A percentile compares a stretch with the other conserved stretches of the same genome.
Evolutionary conservation across 2,329 filamentous ascomycete species (phyloP).

Genomic region (Stenocarpella maydis): DNA sequence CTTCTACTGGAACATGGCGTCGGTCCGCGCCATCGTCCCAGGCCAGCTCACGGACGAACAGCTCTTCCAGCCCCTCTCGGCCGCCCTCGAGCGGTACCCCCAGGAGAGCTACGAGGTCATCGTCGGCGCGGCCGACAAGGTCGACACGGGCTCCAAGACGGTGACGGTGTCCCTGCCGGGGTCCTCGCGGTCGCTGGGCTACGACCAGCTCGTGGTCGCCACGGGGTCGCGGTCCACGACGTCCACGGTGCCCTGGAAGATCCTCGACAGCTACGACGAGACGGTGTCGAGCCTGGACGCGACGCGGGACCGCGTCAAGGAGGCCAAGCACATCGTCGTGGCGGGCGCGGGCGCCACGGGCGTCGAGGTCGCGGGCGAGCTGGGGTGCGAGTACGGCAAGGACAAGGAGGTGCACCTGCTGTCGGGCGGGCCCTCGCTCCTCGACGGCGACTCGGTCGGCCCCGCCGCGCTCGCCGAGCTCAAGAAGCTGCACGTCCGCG

Average conservation of each 20-base stretch:
- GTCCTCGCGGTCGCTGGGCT: constrained; percentile 47
- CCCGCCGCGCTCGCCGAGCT: constrained; percentile 57
- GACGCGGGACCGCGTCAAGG: constrained; percentile 51
- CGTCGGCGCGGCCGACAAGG: constrained; percentile 55
- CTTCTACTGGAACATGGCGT: constrained; percentile 67
- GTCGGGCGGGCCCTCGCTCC: constrained; percentile 49
- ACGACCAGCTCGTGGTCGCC: constrained; percentile 66
- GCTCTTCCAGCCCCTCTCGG: constrained; percentile 57
- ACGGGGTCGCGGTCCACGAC: constrained; percentile 58
- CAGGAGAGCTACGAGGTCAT: constrained; percentile 59
- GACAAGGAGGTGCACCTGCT: constrained; percentile 61
- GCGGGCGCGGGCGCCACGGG: constrained; percentile 65
- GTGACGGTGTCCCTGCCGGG: constrained; percentile 51
- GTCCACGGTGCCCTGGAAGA: constrained; percentile 61
- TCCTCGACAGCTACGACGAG: constrained; percentile 55
- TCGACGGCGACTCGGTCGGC: constrained; percentile 55
- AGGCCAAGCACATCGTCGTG: constrained; percentile 62
- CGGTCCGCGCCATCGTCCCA: constrained; percentile 63
- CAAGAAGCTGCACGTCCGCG: constrained; percentile 59
- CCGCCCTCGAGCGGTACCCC: constrained; percentile 60
- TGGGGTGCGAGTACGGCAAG: constrained; percentile 56
- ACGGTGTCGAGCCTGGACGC: constrained; percentile 50
- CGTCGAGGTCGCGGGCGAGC: constrained; percentile 63
- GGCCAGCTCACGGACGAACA: constrained; percentile 58
- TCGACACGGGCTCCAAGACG: constrained; percentile 51